Conservation (phyloP, 2,329 filamentous ascomycete species). For the Nemania sp. region DNA sequence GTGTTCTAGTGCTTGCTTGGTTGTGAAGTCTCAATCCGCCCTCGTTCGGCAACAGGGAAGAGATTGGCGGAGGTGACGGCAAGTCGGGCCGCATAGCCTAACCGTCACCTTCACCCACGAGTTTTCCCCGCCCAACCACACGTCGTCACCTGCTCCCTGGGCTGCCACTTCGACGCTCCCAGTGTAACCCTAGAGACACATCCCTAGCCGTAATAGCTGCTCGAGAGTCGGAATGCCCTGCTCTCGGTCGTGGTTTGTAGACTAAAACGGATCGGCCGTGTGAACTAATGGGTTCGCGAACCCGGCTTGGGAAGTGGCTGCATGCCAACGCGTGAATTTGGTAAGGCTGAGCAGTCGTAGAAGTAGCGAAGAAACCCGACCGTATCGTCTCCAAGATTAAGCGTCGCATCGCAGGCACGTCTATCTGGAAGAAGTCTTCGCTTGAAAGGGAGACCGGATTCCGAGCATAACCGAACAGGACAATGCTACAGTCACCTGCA, state of each 20-base stretch:
- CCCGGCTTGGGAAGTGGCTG: constrained; percentile 21
- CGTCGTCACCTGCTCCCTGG: constrained; percentile 41
- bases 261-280: constrained; percentile 28
- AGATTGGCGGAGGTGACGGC: constrained; percentile 39
- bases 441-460: constrained; percentile 42
- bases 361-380: constrained; percentile 13
- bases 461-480: constrained; percentile 43
- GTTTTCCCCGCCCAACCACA: constrained; percentile 49
- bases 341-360: constrained; percentile 47
- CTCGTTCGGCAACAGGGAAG: constrained; percentile 29
- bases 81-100: constrained; percentile 46
- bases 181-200: constrained; percentile 41
- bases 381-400: constrained; percentile 38
- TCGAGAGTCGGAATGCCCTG: constrained; percentile 40
- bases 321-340: constrained; percentile 28
- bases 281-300: constrained; percentile 13
- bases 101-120: constrained; percentile 46
- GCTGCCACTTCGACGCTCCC: constrained; percentile 30
- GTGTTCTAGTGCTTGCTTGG: constrained; percentile 20
- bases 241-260: constrained; percentile 23
- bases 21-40: constrained; percentile 23
- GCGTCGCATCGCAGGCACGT: constrained; percentile 46
- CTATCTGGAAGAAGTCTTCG: constrained; percentile 47
- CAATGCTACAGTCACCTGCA: constrained; percentile 39
- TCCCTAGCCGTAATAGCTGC: constrained; percentile 37